phyloP scores from a whole-genome alignment of 495 filamentous ascomycete species.

The Aspergillus ellipticus region DNA sequence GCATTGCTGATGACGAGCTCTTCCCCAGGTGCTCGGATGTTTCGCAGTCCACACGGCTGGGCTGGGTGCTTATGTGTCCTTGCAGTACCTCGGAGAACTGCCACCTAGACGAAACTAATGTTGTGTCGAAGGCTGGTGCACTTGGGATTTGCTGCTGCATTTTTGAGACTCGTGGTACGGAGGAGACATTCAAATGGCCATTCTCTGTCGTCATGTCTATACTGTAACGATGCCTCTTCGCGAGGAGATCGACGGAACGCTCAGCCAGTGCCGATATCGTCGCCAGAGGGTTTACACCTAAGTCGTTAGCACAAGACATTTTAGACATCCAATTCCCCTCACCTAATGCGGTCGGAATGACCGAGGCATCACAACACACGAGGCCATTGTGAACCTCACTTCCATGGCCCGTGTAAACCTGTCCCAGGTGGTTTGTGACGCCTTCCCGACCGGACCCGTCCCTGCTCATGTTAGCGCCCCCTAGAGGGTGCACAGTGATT shows the following conservation, averaged over 20 bases:
- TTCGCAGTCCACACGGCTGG: background rate
- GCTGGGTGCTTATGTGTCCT: conserved; percentile 1
- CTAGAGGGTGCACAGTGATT: conserved; percentile 66
- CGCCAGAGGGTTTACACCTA: conserved; percentile 60
- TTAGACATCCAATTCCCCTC: background rate
- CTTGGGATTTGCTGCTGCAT: background rate
- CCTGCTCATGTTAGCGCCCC: conserved; percentile 60
- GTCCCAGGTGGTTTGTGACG: conserved; percentile 61
- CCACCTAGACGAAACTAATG: conserved; percentile 2
- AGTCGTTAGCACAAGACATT: background rate
- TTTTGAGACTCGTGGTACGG: background rate
- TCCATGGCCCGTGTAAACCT: conserved; percentile 53
- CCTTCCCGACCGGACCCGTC: conserved; percentile 55
- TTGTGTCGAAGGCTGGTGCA: background rate
- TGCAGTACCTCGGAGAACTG: conserved; percentile 8
- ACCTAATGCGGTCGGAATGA: conserved; percentile 61
- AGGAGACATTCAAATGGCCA: conserved; percentile 13
- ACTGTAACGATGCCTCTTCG: conserved; percentile 31
- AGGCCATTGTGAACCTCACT: conserved; percentile 52
- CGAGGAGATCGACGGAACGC: conserved; percentile 52
- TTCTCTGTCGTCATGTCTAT: conserved; percentile 52
- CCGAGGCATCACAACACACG: conserved; percentile 59
- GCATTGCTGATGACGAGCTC: conserved; percentile 1
- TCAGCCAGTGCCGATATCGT: conserved; percentile 68
- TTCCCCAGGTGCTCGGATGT: conserved; percentile 4